Evolutionary conservation across 2,329 filamentous ascomycete genomes (phyloP), one percentile per base, ranked within the genome.

Genomic region (Cucurbitaria berberidis): DNA sequence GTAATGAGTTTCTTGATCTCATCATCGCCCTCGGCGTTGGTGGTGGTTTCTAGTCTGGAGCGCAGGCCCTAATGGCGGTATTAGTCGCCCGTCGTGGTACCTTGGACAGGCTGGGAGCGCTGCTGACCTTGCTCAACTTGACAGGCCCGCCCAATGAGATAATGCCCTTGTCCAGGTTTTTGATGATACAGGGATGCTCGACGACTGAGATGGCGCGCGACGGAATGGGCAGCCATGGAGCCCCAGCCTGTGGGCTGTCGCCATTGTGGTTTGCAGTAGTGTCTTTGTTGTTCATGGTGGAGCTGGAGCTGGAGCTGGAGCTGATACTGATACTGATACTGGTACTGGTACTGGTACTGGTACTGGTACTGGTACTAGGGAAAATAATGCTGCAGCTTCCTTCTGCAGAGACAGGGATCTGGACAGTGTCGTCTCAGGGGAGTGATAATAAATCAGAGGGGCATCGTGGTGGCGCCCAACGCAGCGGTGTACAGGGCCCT

Each of bases 131-230:
- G 66, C 80, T 78, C 60, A 88, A 78, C 48, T 80, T 81, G 30
- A 74, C 62, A 53, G 81, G 74, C 32, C 84, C 84, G 36, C 86
- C 85, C 40, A 89, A 79, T 34, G 86, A 88, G 39, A 81, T 78
- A 60, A 89, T 78, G 53, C 81, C 87, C 67, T 83, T 86, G 66
- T 88, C 83, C 51, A 88, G 70, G 70, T 89, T 85, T 67, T 81
- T 82, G 64, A 89, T 76, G 48, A 89, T 81, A 68, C 84, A 86
- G 46, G 87, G 87, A 74, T 89, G 87, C 67, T 90, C 87, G 41
- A 90, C 79, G 55, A 81, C 82, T 48, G 87, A 79, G 42, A 89
- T 76, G 45, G 80, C 76, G 55, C 80, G 77, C 32, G 74, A 62
- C 2, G 84, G 83, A 34, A 89, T 77, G 8, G 67, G 54, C 65